Base-by-base conservation (phyloP, 768 basidiomycete species). In the Collybia sordida region DNA sequence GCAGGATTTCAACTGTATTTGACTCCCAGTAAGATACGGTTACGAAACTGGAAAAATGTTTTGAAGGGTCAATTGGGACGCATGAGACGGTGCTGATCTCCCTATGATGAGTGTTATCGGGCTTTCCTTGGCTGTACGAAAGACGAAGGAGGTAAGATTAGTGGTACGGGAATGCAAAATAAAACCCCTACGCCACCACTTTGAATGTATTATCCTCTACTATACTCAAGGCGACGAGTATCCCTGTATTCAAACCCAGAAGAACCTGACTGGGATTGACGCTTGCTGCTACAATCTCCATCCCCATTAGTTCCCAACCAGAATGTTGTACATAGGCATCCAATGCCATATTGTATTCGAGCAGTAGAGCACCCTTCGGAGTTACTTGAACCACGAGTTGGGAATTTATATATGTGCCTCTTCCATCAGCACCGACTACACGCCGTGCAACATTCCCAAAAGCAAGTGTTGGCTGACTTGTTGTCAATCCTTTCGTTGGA, bases 1-100 rank as follows among this genome's bases (percentile, higher is more conserved):
- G 59, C 46, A 89, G 70, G 27, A 93, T 66, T 57, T 83, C 75
- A 35, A 93, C 74, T 6, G 65, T 58, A 56, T 86, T 86, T 3
- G 79, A 78, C 18, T 77, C 78, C 92, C 93, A 96, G 57, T 89
- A 89, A 0, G 85, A 81, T n/a, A 88, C 82, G 0, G 78, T 80
- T 22, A 88, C 65, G 45, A 77, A 56, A 15, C 56, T 65, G 0
- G 88, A 65, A 47, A 72, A 83, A 25, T 66, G 61, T 54, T 75
- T 75, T 8, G 63, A 55, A 0, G 70, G 59, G 55, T 86, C 78
- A 15, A 82, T 59, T 0, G 86, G 83, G 3, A 72, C 61, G 55
- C 90, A 82, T 0, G 86, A 85, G 27, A 94, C 68, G 0, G 86
- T 79, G 8, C 90, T 88, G 45, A 93, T 80, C 58, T 93, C 88